These are phyloP conservation scores for Nosema muscidifuracis DNA, from an alignment of 371 early-diverging fungal species.

Conservation along the genomic window DNA sequence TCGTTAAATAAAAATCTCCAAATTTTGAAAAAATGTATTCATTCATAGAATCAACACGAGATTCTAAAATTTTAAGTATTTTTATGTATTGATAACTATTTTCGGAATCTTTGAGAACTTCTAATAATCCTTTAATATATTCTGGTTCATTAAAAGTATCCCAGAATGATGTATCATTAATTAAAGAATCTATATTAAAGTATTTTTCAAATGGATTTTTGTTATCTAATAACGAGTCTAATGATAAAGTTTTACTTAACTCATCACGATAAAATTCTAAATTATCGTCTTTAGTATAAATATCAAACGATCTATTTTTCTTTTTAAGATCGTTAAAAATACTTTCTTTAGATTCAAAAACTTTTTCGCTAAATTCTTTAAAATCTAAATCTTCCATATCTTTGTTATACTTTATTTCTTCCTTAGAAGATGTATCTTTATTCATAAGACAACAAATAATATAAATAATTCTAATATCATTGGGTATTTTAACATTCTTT, in stretches of 20 bases:
- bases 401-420: background rate
- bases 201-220: background rate
- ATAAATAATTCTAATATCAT: constrained; percentile 26
- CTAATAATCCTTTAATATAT: background rate
- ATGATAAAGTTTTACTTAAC: background rate
- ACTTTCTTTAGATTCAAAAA: background rate
- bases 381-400: background rate
- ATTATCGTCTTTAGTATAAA: background rate
- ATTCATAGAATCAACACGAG: constrained; percentile 9
- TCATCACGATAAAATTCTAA: no score
- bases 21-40: constrained; percentile 22
- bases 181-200: background rate
- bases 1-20: constrained; percentile 19
- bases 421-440: background rate
- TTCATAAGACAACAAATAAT: constrained; percentile 13
- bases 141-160: constrained; percentile 5
- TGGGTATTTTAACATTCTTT: background rate
- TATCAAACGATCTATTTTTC: background rate
- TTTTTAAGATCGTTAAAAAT: background rate
- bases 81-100: constrained; percentile 19
- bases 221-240: background rate
- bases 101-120: background rate
- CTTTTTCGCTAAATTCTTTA: background rate
- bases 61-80: constrained; percentile 31
- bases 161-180: background rate